Evolutionary conservation across 164 flowering plant species (phyloP).

Genomic region (Aristolochia fimbriata): DNA sequence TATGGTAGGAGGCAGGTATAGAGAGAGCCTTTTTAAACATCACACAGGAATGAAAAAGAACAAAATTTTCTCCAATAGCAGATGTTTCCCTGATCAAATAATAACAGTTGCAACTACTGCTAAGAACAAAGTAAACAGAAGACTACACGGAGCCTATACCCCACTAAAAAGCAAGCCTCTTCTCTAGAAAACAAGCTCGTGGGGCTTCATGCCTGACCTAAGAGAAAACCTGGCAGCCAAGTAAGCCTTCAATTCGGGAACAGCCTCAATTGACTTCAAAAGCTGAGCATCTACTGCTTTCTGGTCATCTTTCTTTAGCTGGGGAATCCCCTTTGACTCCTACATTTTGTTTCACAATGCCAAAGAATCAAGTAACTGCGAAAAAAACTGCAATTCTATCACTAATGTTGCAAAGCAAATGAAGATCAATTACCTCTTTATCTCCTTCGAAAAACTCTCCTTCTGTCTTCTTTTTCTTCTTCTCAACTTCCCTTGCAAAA

Average conservation of each 20-base stretch:
- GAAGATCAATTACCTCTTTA: slow-evolving; percentile 46
- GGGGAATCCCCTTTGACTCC: slow-evolving; percentile 57
- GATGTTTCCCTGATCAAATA: no score
- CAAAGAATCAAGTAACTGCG: not conserved
- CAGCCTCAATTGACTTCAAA: slow-evolving; percentile 44
- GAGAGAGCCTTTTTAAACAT: no score
- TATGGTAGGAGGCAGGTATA: no score
- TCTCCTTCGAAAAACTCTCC: slow-evolving; percentile 84
- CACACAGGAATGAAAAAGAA: no score
- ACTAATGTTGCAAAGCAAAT: not conserved
- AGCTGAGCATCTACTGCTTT: slow-evolving; percentile 46
- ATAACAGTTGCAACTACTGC: no score
- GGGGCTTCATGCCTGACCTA: slow-evolving; percentile 80
- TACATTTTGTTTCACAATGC: slow-evolving; percentile 11
- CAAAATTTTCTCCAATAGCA: no score
- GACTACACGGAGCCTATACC: no score
- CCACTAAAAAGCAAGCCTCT: not conserved
- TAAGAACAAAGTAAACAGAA: no score
- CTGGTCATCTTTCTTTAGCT: slow-evolving; percentile 59
- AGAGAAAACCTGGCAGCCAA: slow-evolving; percentile 45
- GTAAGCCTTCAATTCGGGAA: slow-evolving; percentile 59
- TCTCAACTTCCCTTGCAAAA: slow-evolving; percentile 48
- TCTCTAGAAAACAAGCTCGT: slow-evolving; percentile 59
- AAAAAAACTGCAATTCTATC: not conserved
- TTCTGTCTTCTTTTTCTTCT: slow-evolving; percentile 71